Conservation (phyloP, 2,329 filamentous ascomycete species). For the Cladosporium halotolerans region DNA sequence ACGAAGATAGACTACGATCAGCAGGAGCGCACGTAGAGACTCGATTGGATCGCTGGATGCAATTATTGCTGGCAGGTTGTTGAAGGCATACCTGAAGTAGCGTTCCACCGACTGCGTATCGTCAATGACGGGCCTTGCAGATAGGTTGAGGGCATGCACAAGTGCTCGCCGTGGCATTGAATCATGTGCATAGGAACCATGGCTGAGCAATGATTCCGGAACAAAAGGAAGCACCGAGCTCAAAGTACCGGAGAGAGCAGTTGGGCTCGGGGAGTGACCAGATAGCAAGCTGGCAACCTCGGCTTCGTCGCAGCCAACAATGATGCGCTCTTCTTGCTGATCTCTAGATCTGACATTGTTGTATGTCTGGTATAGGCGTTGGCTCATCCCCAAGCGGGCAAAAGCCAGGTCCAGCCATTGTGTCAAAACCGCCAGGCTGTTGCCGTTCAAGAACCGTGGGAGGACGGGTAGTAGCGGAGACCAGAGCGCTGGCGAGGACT, state of each 20-base stretch:
- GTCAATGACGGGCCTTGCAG: background rate
- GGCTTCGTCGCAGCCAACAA: background rate
- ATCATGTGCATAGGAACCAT: background rate
- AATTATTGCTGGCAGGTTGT: background rate
- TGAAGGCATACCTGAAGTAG: background rate
- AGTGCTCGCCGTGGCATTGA: background rate
- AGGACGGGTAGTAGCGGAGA: conserved; percentile 3
- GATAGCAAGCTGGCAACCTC: background rate
- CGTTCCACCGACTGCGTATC: background rate
- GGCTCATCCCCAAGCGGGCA: background rate
- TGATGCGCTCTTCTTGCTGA: background rate
- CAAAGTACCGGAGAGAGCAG: background rate
- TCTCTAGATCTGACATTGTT: background rate
- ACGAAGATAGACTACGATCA: conserved; percentile 1
- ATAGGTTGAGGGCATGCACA: background rate
- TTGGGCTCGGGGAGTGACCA: background rate
- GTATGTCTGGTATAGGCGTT: background rate
- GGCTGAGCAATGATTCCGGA: no score
- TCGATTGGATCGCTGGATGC: background rate
- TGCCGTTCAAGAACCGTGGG: conserved; percentile 5
- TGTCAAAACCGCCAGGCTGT: conserved; percentile 2
- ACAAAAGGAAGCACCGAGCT: background rate
- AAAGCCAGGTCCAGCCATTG: conserved; percentile 8
- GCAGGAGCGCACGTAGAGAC: background rate
- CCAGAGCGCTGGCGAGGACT: background rate